A percentile compares a stretch with the other conserved stretches of the same genome.
phyloP scores from a whole-genome alignment of 2,329 filamentous ascomycete genomes.

The Hymenoscyphus repandus region DNA sequence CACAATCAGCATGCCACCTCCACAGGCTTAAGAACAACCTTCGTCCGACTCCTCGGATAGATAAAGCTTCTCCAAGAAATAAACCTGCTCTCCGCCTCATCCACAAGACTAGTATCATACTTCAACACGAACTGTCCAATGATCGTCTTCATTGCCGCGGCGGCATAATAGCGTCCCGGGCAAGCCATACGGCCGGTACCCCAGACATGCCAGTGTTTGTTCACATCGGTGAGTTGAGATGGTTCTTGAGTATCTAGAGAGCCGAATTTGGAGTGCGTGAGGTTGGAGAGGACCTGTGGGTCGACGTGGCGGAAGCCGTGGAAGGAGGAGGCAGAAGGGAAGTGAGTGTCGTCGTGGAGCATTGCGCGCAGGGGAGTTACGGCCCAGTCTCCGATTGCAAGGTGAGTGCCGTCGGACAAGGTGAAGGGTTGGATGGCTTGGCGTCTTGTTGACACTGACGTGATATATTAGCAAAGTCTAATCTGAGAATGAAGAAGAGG shows the following conservation, averaged over 20 bases:
- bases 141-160: not conserved
- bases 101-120: not conserved
- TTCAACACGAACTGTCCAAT: not conserved
- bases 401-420: not conserved
- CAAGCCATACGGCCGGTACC: constrained; percentile 3
- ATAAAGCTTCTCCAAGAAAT: not conserved
- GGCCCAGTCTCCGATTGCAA: constrained; percentile 2
- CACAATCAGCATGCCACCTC: not conserved
- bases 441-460: not conserved
- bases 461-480: not conserved
- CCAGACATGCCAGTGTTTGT: constrained; percentile 1
- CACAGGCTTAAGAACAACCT: not conserved
- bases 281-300: not conserved
- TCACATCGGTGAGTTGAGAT: not conserved
- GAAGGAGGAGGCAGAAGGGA: not conserved
- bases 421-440: constrained; percentile 2
- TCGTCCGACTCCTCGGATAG: not conserved
- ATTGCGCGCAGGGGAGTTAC: constrained; percentile 1
- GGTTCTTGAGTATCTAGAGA: not conserved
- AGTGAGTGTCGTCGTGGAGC: not conserved
- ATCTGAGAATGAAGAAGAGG: not conserved
- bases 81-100: not conserved
- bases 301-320: constrained; percentile 1
- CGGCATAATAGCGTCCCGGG: not conserved
- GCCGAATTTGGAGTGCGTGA: not conserved